Percentiles rank a stretch among this genome's conserved stretches.
These are phyloP conservation scores for Spencermartinsiella ligniputridi DNA, from an alignment of 1,139 yeast genomes.

Conservation along the genomic window DNA sequence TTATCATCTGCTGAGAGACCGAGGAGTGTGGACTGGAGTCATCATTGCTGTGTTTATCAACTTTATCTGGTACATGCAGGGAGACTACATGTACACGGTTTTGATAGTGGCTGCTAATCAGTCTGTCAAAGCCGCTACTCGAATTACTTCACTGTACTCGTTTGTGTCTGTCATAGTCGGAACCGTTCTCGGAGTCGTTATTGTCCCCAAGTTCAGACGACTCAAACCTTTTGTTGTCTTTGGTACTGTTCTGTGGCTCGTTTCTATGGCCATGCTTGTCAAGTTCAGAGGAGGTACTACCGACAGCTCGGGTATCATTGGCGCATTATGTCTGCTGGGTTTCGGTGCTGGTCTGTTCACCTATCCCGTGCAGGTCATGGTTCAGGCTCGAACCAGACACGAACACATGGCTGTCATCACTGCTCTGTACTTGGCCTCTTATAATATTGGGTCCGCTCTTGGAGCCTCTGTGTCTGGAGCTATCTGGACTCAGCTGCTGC, in stretches of 20 bases:
- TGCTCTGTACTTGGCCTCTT: slow-evolving; percentile 41
- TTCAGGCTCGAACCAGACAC: slow-evolving; percentile 56
- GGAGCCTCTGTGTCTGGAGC: slow-evolving; percentile 46
- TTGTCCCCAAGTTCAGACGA: slow-evolving; percentile 46
- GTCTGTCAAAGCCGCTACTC: slow-evolving; percentile 55
- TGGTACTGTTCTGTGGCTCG: slow-evolving; percentile 54
- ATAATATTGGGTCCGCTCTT: slow-evolving; percentile 42
- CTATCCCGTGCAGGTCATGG: slow-evolving; percentile 61
- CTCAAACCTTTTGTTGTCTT: slow-evolving; percentile 56
- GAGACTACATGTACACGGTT: slow-evolving; percentile 62
- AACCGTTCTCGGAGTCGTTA: slow-evolving; percentile 51
- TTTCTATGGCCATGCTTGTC: slow-evolving; percentile 55
- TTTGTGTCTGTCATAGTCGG: slow-evolving; percentile 64
- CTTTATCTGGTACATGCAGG: slow-evolving; percentile 37
- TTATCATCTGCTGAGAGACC: slow-evolving; percentile 50
- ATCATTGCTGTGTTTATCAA: slow-evolving; percentile 50
- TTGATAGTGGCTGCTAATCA: slow-evolving; percentile 59
- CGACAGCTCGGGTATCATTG: slow-evolving; percentile 56
- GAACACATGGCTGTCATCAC: slow-evolving; percentile 45
- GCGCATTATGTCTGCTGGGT: slow-evolving; percentile 62
- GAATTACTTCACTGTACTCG: slow-evolving; percentile 59
- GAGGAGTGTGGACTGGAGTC: slow-evolving; percentile 65
- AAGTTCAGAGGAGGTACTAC: slow-evolving; percentile 52
- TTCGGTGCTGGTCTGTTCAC: slow-evolving; percentile 71
- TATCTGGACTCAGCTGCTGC: slow-evolving; percentile 42